Base-by-base conservation (phyloP, 2,329 filamentous ascomycete genomes). In the Aspergillus clavatus region DNA sequence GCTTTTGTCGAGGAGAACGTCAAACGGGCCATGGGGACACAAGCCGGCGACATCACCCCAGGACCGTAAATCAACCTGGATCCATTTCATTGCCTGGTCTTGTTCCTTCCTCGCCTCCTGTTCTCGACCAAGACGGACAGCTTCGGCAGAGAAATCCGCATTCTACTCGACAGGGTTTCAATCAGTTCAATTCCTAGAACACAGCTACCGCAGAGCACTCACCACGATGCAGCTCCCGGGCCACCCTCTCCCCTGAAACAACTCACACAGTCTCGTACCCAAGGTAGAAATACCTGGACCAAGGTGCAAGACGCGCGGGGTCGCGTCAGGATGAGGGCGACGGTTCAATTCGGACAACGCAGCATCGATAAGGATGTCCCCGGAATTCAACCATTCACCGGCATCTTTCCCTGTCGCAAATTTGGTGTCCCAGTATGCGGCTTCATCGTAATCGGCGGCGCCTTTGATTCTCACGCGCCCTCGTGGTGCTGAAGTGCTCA, bases 381-480 rank as follows among this genome's bases (percentile, higher is more conserved):
- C 65, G 1, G 63, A 43, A 38, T 67, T 68, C 45, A 68, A 43
- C 65, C 65, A 68, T 53, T 68, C 65, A 21, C 65, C 64, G 11
- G 66, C 58, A 58, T 68, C 65, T 11, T 52, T 52, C n/a, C 63
- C 62, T n/a, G 54, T 61, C 23, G 60, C 60, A 41, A 68, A 68
- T 26, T 59, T 61, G 7, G 23, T 42, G 43, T 68, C 58, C 65
- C 65, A 68, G 50, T 59, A 68, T 7, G 47, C 40, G 1, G 63
- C 48, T 7, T 60, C 52, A 29, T 68, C 64, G 31, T 68, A 68
- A 27, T 66, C 63, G 5, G 63, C 59, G 19, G 63, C 60, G 3
- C 61, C 58, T 23, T 48, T 52, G 19, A 55, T 38, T 45, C 53
- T 60, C 10, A 46, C 49, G 33, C 46, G 55, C 12, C 46, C 50